Conservation (phyloP, 2,329 filamentous ascomycete species). For the Paecilomyces formosus region DNA sequence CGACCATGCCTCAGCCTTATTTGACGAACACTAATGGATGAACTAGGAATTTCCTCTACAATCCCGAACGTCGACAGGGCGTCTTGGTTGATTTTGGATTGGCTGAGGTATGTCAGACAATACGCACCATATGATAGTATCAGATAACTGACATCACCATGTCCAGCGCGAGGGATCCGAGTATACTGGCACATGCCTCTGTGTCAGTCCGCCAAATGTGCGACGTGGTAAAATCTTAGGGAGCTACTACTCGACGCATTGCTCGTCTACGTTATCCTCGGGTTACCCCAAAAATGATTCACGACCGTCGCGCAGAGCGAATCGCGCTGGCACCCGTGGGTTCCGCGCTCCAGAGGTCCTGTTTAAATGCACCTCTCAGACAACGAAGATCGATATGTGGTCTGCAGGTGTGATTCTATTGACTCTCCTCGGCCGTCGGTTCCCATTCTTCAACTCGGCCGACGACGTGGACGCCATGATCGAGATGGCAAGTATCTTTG, state of each 20-base stretch:
- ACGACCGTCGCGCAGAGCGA: conserved; percentile 79
- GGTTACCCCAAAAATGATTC: conserved; percentile 88
- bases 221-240: conserved; percentile 53
- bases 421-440: conserved; percentile 85
- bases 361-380: conserved; percentile 94
- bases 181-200: conserved; percentile 57
- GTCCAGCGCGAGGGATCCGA: conserved; percentile 49
- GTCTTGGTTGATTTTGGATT: conserved; percentile 99
- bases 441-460: conserved; percentile 98
- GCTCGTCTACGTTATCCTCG: conserved; percentile 40
- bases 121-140: neutral
- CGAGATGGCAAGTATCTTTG: conserved; percentile 94
- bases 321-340: conserved; percentile 87
- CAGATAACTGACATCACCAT: neutral
- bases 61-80: conserved; percentile 65
- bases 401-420: conserved; percentile 92
- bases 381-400: conserved; percentile 93
- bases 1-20: neutral
- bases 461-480: conserved; percentile 97
- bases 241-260: conserved; percentile 52
- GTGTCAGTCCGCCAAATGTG: conserved; percentile 56
- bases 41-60: conserved; percentile 79
- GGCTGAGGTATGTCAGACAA: conserved; percentile 53
- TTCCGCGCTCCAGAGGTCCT: conserved; percentile 95
- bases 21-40: neutral